A percentile compares a stretch with the other conserved stretches of the same genome.
phyloP scores from a whole-genome alignment of 1,284 basidiomycete genomes.

The Leccinum subrobustum region DNA sequence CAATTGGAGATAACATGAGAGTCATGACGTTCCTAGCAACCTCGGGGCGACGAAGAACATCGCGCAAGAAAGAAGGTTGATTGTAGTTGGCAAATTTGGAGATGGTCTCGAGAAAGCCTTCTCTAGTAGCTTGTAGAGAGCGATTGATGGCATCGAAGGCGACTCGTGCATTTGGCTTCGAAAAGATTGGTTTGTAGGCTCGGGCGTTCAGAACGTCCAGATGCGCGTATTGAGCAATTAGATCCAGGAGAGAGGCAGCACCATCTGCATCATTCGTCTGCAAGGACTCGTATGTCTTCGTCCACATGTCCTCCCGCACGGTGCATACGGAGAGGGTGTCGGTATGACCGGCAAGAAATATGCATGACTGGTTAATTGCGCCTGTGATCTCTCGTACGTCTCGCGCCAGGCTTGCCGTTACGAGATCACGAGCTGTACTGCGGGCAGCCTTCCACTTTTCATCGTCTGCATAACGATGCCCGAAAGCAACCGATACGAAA shows the following conservation, averaged over 20 bases:
- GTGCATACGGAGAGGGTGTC: slow-evolving; percentile 31
- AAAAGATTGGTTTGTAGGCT: slow-evolving; percentile 46
- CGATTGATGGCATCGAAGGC: slow-evolving; percentile 57
- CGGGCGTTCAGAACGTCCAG: slow-evolving; percentile 58
- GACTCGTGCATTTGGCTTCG: slow-evolving; percentile 30
- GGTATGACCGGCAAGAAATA: slow-evolving; percentile 35
- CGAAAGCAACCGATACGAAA: slow-evolving; percentile 64
- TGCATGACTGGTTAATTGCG: slow-evolving; percentile 41
- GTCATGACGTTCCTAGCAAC: slow-evolving; percentile 58
- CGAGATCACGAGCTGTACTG: slow-evolving; percentile 44
- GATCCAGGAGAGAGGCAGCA: slow-evolving; percentile 53
- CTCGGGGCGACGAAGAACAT: slow-evolving; percentile 51
- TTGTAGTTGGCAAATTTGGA: slow-evolving; percentile 63
- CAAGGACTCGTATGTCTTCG: slow-evolving; percentile 58
- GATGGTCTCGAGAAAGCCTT: slow-evolving; percentile 61
- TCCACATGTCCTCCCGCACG: slow-evolving; percentile 67
- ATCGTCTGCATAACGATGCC: slow-evolving; percentile 40
- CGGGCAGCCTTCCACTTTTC: slow-evolving; percentile 50
- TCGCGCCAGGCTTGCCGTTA: slow-evolving; percentile 42
- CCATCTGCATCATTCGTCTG: slow-evolving; percentile 58
- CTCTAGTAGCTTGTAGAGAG: slow-evolving; percentile 53
- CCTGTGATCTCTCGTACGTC: slow-evolving; percentile 45
- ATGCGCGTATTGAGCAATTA: slow-evolving; percentile 61
- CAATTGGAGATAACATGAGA: slow-evolving; percentile 80
- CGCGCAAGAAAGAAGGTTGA: slow-evolving; percentile 45